These are phyloP conservation scores for Solanum chilense DNA, from an alignment of 257 asterid species.

Conservation along the genomic window DNA sequence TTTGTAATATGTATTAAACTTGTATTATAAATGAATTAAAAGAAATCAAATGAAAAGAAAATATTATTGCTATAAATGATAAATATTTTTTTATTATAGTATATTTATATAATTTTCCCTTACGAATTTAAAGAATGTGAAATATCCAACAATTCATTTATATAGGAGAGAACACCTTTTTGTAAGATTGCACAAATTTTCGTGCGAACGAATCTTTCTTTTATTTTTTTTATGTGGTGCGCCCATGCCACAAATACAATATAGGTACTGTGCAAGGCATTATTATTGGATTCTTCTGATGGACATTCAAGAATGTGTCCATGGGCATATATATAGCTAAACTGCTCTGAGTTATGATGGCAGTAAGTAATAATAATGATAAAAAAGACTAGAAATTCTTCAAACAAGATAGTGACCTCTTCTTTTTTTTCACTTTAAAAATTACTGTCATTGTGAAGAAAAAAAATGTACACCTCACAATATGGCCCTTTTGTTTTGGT, in stretches of 20 bases:
- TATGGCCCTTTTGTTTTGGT: constrained; percentile 3
- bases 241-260: background rate
- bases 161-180: background rate
- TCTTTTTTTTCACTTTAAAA: background rate
- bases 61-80: too few relatives aligned
- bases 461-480: background rate
- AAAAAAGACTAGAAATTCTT: constrained; percentile 1
- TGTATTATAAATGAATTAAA: too few relatives aligned
- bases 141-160: background rate
- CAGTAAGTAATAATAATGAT: constrained; percentile 3
- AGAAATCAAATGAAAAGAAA: too few relatives aligned
- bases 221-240: background rate
- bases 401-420: constrained; percentile 9
- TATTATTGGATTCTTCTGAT: constrained; percentile 2
- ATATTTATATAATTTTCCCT: too few relatives aligned
- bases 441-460: background rate
- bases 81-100: too few relatives aligned
- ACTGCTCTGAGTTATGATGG: background rate
- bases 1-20: too few relatives aligned
- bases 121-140: too few relatives aligned
- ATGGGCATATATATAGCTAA: background rate
- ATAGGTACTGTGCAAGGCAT: background rate
- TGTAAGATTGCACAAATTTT: background rate
- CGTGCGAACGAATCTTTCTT: background rate
- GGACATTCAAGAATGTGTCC: background rate